Evolutionary conservation across 768 basidiomycete species (phyloP).

Genomic region (Tephrocybe sp.): DNA sequence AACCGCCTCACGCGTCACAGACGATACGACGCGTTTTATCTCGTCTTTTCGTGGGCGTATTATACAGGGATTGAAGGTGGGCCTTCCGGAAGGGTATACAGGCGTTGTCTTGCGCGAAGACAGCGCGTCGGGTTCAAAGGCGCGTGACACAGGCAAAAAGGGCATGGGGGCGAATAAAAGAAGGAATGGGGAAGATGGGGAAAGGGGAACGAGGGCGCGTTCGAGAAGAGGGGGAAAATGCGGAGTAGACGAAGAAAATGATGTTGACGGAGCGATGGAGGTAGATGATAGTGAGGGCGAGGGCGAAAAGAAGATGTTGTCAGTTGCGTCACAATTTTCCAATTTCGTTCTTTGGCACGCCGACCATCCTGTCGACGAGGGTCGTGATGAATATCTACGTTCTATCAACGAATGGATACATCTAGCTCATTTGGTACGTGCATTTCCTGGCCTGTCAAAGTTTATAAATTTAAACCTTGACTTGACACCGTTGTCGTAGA

Average conservation of each 20-base stretch:
- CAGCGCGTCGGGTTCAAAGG: constrained; percentile 4
- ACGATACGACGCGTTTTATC: constrained; percentile 38
- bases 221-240: constrained; percentile 25
- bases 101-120: constrained; percentile 57
- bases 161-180: constrained; percentile 3
- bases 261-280: constrained; percentile 24
- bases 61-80: constrained; percentile 62
- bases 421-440: constrained; percentile 58
- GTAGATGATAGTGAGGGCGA: constrained; percentile 29
- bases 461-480: neutral
- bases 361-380: constrained; percentile 68
- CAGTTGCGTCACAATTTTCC: constrained; percentile 53
- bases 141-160: constrained; percentile 10
- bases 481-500: constrained; percentile 10
- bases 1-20: constrained; percentile 21
- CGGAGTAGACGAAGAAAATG: constrained; percentile 21
- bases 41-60: constrained; percentile 77
- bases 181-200: constrained; percentile 8
- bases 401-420: constrained; percentile 69
- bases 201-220: constrained; percentile 20
- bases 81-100: constrained; percentile 61
- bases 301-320: constrained; percentile 31
- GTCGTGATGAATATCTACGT: constrained; percentile 68
- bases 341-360: constrained; percentile 76
- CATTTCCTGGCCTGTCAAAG: neutral